A percentile compares a stretch with the other conserved stretches of the same genome.
These are phyloP conservation scores for Penicillium capsulatum DNA, from an alignment of 2,329 filamentous ascomycete genomes.

Conservation along the genomic window DNA sequence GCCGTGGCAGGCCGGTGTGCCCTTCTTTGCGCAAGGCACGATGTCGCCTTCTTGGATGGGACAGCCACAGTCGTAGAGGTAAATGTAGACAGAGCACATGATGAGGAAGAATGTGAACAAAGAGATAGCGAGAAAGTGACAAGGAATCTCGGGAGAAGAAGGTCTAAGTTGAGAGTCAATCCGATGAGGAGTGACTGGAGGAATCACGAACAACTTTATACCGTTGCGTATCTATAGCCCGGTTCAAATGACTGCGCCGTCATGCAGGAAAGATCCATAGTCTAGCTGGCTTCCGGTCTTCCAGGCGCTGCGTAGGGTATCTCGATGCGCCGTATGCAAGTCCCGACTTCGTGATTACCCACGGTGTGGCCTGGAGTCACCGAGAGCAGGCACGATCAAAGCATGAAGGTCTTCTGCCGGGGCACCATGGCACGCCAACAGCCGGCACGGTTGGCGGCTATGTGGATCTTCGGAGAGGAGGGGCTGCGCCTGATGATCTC, in stretches of 20 bases:
- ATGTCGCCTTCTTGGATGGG: slow-evolving; percentile 31
- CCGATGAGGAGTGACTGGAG: slow-evolving; percentile 7
- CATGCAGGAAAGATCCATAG: slow-evolving; percentile 11
- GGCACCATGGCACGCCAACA: slow-evolving; percentile 22
- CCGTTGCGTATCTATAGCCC: slow-evolving; percentile 18
- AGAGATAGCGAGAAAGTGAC: not conserved
- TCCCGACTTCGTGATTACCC: slow-evolving; percentile 17
- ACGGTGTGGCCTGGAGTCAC: not conserved
- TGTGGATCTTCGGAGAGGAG: slow-evolving; percentile 27
- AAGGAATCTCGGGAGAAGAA: not conserved
- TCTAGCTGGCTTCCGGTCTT: slow-evolving; percentile 5
- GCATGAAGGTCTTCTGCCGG: too few species aligned
- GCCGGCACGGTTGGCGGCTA: slow-evolving; percentile 24
- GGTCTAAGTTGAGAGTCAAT: slow-evolving; percentile 4
- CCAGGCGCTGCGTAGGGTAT: slow-evolving; percentile 11
- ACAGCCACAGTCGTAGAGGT: slow-evolving; percentile 38
- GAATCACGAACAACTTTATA: slow-evolving; percentile 19
- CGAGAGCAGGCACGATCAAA: not conserved
- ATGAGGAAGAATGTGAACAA: slow-evolving; percentile 6
- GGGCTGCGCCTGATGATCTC: slow-evolving; percentile 13
- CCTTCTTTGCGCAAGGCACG: slow-evolving; percentile 33
- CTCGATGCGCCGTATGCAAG: slow-evolving; percentile 19
- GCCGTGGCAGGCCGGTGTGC: slow-evolving; percentile 28
- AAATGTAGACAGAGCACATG: slow-evolving; percentile 39
- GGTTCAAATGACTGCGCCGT: slow-evolving; percentile 17